phyloP scores from a whole-genome alignment of 306 rosid genomes.

The Dalbergia cochinchinensis region DNA sequence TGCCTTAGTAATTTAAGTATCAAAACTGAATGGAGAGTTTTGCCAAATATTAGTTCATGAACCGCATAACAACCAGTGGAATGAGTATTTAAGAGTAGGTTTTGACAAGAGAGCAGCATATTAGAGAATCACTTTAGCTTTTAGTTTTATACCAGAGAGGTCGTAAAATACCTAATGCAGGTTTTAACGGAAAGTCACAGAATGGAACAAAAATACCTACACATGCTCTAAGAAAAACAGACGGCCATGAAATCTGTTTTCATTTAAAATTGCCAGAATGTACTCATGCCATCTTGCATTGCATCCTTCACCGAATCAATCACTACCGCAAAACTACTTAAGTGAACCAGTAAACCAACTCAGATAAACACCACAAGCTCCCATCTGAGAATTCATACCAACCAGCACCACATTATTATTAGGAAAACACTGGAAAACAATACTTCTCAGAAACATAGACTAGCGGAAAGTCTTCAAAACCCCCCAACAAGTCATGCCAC shows the following conservation, averaged over 20 bases:
- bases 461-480: background rate
- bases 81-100: background rate
- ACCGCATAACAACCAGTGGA: background rate
- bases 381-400: background rate
- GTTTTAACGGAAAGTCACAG: background rate
- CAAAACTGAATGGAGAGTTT: conserved; percentile 3
- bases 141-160: background rate
- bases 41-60: background rate
- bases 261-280: background rate
- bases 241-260: background rate
- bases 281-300: background rate
- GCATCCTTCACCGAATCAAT: background rate
- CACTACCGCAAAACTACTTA: conserved; percentile 3
- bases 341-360: conserved; percentile 7
- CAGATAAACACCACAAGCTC: background rate
- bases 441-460: background rate
- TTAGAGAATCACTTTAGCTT: background rate
- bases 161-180: background rate
- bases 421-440: conserved; percentile 11
- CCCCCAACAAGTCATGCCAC: background rate
- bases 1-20: background rate
- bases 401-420: background rate
- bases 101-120: background rate
- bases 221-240: background rate
- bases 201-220: background rate